Base-by-base conservation (phyloP, 225 moss, liverwort and hornwort species). In the Sphagnum tenellum region DNA sequence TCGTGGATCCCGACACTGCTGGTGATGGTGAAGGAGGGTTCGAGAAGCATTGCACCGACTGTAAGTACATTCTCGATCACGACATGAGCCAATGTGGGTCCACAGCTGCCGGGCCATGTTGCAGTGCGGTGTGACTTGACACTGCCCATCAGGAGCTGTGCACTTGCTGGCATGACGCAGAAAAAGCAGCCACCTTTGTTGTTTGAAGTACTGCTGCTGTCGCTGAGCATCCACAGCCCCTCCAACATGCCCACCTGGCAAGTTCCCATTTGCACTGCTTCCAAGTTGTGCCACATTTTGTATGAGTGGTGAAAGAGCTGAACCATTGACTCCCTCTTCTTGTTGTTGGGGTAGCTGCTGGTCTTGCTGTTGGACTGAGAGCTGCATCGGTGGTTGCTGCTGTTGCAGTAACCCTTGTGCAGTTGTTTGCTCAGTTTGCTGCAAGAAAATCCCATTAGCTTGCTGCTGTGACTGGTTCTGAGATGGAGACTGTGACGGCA, bases 111-210 rank as follows among this genome's bases (percentile, higher is more conserved):
- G 74, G 58, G 96, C 90, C 89, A 96, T 88, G 52, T 92, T 89
- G 73, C 96, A 96, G 74, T 96, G 96, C 60, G 86, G 89, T 58
- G 92, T 96, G 66, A 88, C 69, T 46, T 73, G 83, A 73, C 96
- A 96, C 61, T 87, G 81, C 7, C 88, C 85, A 72, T 92, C 96
- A 73, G 76, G 75, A 49, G 96, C 92, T 63, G 74, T 70, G 65
- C 96, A 96, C 68, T 90, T 96, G 74, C 96, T 96, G 62, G 96
- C 96, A 81, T 96, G 96, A 62, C 89, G 81, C 69, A 96, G 72
- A 65, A 96, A 96, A 44, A 96, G 73, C 29, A 96, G 69, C 96
- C 96, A 96, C 56, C 87, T 88, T 69, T 92, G 92, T 83, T 96
- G 96, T 75, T 96, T 96, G 9, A 84, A 85, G 70, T 96, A 96